These are phyloP conservation scores for Petasospora rhodanensis DNA, from an alignment of 1,139 yeast genomes.

Conservation along the genomic window DNA sequence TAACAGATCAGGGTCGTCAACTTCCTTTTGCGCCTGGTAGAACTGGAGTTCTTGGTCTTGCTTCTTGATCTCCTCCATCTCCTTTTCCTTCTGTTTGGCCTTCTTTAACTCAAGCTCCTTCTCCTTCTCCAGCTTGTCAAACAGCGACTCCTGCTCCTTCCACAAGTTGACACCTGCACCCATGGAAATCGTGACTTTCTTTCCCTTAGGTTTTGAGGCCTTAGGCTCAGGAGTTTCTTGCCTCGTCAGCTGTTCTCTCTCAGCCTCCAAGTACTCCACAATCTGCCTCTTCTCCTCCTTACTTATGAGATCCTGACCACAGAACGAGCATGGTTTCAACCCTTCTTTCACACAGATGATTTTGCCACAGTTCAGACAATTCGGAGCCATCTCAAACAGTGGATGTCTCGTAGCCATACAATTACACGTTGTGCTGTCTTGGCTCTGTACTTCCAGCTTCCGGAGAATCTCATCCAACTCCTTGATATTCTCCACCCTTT, in stretches of 20 bases:
- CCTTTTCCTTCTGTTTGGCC: conserved; percentile 32
- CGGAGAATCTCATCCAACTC: conserved; percentile 42
- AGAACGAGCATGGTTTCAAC: conserved; percentile 77
- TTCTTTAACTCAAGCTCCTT: conserved; percentile 30
- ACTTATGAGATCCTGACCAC: conserved; percentile 66
- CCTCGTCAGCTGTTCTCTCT: conserved; percentile 35
- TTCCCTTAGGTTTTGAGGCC: too few relatives aligned
- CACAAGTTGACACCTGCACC: conserved; percentile 62
- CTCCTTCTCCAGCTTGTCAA: conserved; percentile 42
- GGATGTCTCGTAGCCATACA: conserved; percentile 89
- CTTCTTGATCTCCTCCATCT: conserved; percentile 37
- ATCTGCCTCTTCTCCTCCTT: conserved; percentile 59
- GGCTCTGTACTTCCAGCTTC: conserved; percentile 33
- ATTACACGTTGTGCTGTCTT: conserved; percentile 44
- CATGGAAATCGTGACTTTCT: conserved; percentile 42
- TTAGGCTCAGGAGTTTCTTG: conserved; percentile 8
- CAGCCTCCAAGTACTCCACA: conserved; percentile 44
- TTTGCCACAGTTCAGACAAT: conserved; percentile 91
- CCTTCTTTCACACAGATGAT: conserved; percentile 90
- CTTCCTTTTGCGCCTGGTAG: conserved; percentile 31
- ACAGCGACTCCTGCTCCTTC: conserved; percentile 62
- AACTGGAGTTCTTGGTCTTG: conserved; percentile 37
- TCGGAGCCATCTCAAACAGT: conserved; percentile 83
- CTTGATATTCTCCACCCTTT: conserved; percentile 52
- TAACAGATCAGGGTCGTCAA: conserved; percentile 50